Evolutionary conservation across 2,329 filamentous ascomycete genomes (phyloP), one percentile per base, ranked within the genome.

Genomic region (Fusarium sororula): DNA sequence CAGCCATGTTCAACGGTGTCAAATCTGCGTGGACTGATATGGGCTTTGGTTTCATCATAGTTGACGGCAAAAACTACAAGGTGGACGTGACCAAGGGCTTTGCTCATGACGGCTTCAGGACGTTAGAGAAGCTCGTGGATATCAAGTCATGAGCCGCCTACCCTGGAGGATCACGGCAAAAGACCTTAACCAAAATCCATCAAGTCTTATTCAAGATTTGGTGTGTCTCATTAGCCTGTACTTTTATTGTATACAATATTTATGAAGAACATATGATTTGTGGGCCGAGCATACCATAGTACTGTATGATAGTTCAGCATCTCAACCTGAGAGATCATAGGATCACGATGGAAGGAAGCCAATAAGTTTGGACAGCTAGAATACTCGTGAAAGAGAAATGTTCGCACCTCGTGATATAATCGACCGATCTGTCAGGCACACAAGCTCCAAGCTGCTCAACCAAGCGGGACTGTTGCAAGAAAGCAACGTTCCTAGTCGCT

Each of bases 31-130:
- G 90, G 78, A 88, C 86, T 22, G 85, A 89, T 61, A 88, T 89
- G 64, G 90, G 90, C 1, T 91, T 90, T 69, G 83, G 86, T 44
- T 83, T 84, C 63, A 82, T 92, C 56, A 80, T 79, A 58, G 81
- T 90, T 20, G 82, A 86, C 17, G 85, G 83, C 24, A 79, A 82
- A 39, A 80, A 81, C 59, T 90, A 89, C 78, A 91, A 90, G 82
- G 79, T 92, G 28, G 90, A 91, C 74, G 83, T 90, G 22, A 84
- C 83, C 6, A 85, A 85, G 44, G 89, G 88, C 2, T 90, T 88
- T 83, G 87, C 87, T 28, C 83, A 91, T 55, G 90, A 92, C 45
- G 84, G 87, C 8, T 91, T 91, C 48, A 84, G 83, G 62, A 88
- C 88, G 7, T 78, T 92, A 60, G 90, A 92, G 80, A 85, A 87